phyloP scores from a whole-genome alignment of 163 green algal genomes.

The Volvox carteri region DNA sequence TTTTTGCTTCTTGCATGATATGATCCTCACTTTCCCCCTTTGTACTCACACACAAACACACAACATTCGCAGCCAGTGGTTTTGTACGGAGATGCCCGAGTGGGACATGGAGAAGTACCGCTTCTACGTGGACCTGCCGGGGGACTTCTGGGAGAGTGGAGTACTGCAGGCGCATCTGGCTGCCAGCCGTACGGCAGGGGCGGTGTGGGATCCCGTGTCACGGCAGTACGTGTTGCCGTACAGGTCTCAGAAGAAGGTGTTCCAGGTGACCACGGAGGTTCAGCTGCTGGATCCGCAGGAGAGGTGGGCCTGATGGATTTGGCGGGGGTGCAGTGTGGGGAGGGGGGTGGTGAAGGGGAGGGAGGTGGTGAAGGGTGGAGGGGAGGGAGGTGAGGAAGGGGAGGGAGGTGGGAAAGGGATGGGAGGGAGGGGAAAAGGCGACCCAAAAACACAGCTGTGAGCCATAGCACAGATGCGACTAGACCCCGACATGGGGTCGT shows the following conservation, averaged over 20 bases:
- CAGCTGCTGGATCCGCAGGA: constrained; percentile 71
- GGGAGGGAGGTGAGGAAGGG: not conserved
- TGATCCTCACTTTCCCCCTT: not conserved
- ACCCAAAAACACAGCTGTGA: no score
- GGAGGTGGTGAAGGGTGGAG: no score
- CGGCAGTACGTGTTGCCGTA: constrained; percentile 74
- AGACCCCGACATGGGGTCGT: no score
- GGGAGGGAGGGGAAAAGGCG: no score
- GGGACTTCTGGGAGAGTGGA: constrained; percentile 85
- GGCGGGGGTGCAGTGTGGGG: no score
- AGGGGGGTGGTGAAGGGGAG: no score
- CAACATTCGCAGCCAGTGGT: constrained; percentile 73
- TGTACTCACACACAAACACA: not conserved
- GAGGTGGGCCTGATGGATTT: constrained; percentile 50
- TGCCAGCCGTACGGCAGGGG: constrained; percentile 18
- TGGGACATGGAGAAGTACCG: constrained; percentile 86
- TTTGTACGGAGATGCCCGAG: constrained; percentile 75
- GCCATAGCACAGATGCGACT: no score
- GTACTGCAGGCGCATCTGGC: constrained; percentile 78
- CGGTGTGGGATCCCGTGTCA: constrained; percentile 65
- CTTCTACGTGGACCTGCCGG: constrained; percentile 81
- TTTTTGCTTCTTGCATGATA: no score
- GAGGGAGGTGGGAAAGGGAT: not conserved
- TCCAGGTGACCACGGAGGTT: constrained; percentile 73
- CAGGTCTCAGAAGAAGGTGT: constrained; percentile 70